Evolutionary conservation across 805 yeast genomes (phyloP).

Genomic region (Metschnikowia noctiluminum): DNA sequence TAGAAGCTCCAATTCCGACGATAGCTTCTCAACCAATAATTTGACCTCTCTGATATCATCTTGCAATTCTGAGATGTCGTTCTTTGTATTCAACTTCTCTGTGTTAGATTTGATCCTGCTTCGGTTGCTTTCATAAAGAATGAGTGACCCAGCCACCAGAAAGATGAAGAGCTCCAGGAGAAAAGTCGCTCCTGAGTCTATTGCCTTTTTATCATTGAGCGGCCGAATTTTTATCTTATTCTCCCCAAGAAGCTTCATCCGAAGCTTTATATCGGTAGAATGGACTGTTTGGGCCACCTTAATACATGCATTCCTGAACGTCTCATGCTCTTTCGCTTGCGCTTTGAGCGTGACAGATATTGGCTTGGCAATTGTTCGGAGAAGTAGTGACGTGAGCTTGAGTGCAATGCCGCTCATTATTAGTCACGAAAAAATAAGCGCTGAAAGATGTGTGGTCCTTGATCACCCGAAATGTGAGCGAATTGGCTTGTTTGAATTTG

Average conservation of each 20-base stretch:
- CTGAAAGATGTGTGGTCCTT: not conserved
- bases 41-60: slow-evolving; percentile 62
- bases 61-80: slow-evolving; percentile 67
- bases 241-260: slow-evolving; percentile 59
- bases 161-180: slow-evolving; percentile 76
- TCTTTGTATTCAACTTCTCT: slow-evolving; percentile 64
- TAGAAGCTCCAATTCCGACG: slow-evolving; percentile 13
- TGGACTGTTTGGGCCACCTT: slow-evolving; percentile 70
- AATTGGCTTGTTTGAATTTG: too few species aligned
- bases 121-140: slow-evolving; percentile 68
- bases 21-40: slow-evolving; percentile 17
- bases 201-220: slow-evolving; percentile 75
- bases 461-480: not conserved
- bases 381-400: slow-evolving; percentile 66
- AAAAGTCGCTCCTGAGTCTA: slow-evolving; percentile 78
- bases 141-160: slow-evolving; percentile 73
- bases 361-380: slow-evolving; percentile 77
- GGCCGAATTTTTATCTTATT: slow-evolving; percentile 61
- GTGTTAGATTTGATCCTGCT: slow-evolving; percentile 60
- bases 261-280: slow-evolving; percentile 56
- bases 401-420: slow-evolving; percentile 74
- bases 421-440: not conserved
- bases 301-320: slow-evolving; percentile 61
- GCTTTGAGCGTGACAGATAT: slow-evolving; percentile 66
- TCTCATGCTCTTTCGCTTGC: slow-evolving; percentile 71